Conservation (phyloP, 352 stramenopile genomes). For the Globisporangium uncinulatum region DNA sequence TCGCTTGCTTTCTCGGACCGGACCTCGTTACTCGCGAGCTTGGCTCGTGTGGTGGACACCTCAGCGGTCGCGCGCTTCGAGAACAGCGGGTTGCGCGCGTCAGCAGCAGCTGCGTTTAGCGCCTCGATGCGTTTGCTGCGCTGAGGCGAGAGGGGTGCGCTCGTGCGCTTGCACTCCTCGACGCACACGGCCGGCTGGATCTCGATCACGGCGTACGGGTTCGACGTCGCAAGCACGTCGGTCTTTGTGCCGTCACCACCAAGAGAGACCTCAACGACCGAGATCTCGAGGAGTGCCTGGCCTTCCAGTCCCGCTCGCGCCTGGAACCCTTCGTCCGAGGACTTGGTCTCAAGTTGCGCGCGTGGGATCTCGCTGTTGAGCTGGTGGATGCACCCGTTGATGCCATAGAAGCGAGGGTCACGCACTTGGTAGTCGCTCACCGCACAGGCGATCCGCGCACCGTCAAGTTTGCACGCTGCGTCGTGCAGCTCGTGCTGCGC, state of each 20-base stretch:
- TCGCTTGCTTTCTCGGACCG: constrained; percentile 41
- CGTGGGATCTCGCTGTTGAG: constrained; percentile 54
- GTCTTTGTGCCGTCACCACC: constrained; percentile 21
- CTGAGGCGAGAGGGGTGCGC: constrained; percentile 31
- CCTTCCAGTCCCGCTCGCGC: constrained; percentile 43
- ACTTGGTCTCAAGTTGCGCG: constrained; percentile 47
- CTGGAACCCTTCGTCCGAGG: constrained; percentile 58
- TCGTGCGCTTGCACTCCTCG: constrained; percentile 47
- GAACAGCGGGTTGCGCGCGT: constrained; percentile 38
- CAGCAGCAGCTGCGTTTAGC: constrained; percentile 23
- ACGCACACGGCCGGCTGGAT: constrained; percentile 48
- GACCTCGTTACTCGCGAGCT: constrained; percentile 51
- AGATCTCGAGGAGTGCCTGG: constrained; percentile 52
- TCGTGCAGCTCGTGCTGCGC: constrained; percentile 57
- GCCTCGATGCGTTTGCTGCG: constrained; percentile 43
- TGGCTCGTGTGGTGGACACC: constrained; percentile 48
- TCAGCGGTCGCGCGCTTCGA: constrained; percentile 46
- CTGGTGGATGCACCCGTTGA: constrained; percentile 75
- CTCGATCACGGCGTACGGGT: constrained; percentile 59
- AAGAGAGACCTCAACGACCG: constrained; percentile 28
- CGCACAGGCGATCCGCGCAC: constrained; percentile 55
- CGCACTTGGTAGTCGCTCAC: constrained; percentile 53
- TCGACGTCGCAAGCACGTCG: constrained; percentile 22
- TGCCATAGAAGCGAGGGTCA: constrained; percentile 69
- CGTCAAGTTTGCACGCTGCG: constrained; percentile 62